Base-by-base conservation (phyloP, 2,329 filamentous ascomycete species). In the Alternaria alternata region DNA sequence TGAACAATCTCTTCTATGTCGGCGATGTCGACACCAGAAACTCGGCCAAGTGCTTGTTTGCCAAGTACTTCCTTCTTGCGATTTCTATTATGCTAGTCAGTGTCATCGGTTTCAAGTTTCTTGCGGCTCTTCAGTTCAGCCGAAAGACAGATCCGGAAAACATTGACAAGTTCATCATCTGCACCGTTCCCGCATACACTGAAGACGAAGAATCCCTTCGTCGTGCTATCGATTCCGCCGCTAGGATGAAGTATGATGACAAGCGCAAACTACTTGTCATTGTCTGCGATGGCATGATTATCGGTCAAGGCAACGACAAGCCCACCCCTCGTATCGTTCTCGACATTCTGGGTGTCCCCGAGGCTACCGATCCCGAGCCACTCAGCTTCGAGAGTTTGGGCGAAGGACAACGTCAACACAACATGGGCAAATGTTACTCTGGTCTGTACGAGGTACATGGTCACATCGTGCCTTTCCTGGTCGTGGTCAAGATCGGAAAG, bases 401-500 rank as follows among this genome's bases (percentile, higher is more conserved):
- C 60, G 94, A 98, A 80, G 95, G 95, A 76, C 88, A 91, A 81
- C 97, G 96, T 82, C 95, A 98, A 79, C 95, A 98, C 84, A 99
- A 99, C 80, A 98, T 98, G 94, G 95, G 92, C 79, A 99, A 99
- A 81, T 89, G 97, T 66, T 99, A 99, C 81, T 97, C 95, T 20
- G 95, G 95, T 74, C 85, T 99, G 5, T 99, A 99, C 78, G 95
- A 99, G 81, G 94, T 97, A 7, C 92, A 97, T 75, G 95, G 95
- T 65, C 94, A 99, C 76, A 98, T 99, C 68, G 95, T 99, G 46
- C 95, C 95, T 22, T 99, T 97, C 87, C 79, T 99, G 78, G 95
- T 99, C 53, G 85, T 99, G 46, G 94, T 98, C 81, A 99, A 99
- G 85, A 88, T 98, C 69, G 95, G 95, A 82, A 91, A 91, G 78